Evolutionary conservation across 2,329 filamentous ascomycete genomes (phyloP).

Genomic region (Clarireedia monteithiana): DNA sequence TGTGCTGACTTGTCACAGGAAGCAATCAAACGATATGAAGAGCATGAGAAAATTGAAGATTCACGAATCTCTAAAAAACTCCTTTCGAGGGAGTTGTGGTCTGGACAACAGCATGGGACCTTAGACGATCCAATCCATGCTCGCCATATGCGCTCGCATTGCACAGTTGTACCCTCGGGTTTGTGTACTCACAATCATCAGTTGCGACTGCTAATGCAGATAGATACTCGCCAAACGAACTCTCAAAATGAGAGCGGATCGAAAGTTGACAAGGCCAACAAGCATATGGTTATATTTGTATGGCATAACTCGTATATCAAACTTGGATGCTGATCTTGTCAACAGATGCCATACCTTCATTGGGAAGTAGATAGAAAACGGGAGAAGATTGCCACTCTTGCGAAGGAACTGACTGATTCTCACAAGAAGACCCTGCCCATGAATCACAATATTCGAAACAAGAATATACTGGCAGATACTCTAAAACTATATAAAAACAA

Average conservation of each 20-base stretch:
- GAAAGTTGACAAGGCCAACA: background rate
- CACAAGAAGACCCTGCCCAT: background rate
- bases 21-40: constrained; percentile 13
- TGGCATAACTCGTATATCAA: background rate
- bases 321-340: background rate
- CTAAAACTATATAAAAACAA: too few species aligned
- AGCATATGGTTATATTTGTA: constrained; percentile 16
- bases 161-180: constrained; percentile 11
- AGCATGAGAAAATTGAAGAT: constrained; percentile 3
- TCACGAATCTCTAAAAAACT: constrained; percentile 7
- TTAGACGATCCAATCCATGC: constrained; percentile 17
- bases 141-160: constrained; percentile 16
- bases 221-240: too few species aligned
- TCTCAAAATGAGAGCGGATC: too few species aligned
- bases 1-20: constrained; percentile 1
- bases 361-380: constrained; percentile 22
- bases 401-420: constrained; percentile 10
- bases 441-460: background rate
- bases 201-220: too few species aligned
- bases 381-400: constrained; percentile 12
- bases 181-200: background rate
- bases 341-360: constrained; percentile 14
- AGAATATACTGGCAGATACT: too few species aligned
- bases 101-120: constrained; percentile 15
- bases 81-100: constrained; percentile 18